A percentile compares a stretch with the other conserved stretches of the same genome.
Evolutionary conservation across 345 rosid species (phyloP).

Genomic region (Corchorus capsularis): DNA sequence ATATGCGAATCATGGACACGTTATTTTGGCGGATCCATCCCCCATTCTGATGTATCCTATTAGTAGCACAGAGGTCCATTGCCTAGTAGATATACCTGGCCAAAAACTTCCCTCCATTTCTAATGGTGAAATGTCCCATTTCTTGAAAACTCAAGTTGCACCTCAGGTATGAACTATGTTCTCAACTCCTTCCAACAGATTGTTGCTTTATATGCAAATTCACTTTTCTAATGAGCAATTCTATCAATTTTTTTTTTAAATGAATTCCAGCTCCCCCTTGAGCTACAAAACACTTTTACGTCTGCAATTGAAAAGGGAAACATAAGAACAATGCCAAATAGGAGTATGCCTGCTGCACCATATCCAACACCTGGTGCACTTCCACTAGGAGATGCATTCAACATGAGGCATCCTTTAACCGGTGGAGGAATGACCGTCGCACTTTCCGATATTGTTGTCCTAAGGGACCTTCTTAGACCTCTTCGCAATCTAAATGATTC

Average conservation of each 20-base stretch:
- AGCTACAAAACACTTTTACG: too few species aligned
- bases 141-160: constrained; percentile 52
- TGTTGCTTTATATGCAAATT: too few species aligned
- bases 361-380: too few species aligned
- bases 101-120: constrained; percentile 63
- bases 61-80: constrained; percentile 44
- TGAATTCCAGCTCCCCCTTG: too few species aligned
- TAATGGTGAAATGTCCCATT: constrained; percentile 54
- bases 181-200: too few species aligned
- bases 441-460: constrained; percentile 53
- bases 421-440: constrained; percentile 76
- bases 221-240: too few species aligned
- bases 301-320: too few species aligned
- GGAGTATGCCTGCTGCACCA: too few species aligned
- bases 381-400: constrained; percentile 47
- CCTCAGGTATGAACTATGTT: constrained; percentile 49
- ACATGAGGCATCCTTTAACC: constrained; percentile 67
- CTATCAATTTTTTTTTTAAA: too few species aligned
- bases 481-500: constrained; percentile 39
- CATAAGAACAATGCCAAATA: too few species aligned
- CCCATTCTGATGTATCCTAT: constrained; percentile 43
- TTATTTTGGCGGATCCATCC: constrained; percentile 55
- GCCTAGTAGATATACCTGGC: constrained; percentile 65
- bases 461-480: constrained; percentile 50
- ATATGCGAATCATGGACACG: constrained; percentile 58